phyloP scores from a whole-genome alignment of 208 protist species.

The Leishmania tarentolae region DNA sequence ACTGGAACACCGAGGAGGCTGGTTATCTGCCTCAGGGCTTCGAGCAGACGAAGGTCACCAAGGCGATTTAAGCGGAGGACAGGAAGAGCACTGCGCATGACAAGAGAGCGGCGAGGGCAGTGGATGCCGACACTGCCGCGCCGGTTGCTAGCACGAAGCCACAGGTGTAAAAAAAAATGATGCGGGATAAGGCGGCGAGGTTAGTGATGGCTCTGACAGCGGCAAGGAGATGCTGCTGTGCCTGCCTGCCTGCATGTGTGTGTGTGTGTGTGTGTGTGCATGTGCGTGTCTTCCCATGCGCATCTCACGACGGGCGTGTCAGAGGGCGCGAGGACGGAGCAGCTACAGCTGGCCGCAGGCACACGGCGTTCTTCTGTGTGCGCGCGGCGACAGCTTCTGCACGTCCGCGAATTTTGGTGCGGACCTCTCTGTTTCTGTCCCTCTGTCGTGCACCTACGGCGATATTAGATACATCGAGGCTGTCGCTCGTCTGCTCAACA shows the following conservation, averaged over 20 bases:
- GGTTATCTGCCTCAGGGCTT: conserved; percentile 81
- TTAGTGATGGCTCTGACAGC: background rate
- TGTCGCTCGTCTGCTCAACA: background rate
- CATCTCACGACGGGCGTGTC: background rate
- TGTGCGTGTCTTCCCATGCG: background rate
- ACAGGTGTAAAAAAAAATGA: background rate
- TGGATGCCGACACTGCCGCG: background rate
- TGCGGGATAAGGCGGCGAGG: background rate
- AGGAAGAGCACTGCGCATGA: background rate
- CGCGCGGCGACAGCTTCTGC: background rate
- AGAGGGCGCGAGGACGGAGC: background rate
- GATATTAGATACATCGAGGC: background rate
- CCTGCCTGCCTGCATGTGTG: background rate
- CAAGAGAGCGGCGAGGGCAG: background rate
- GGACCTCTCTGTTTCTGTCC: background rate
- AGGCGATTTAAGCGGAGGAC: conserved; percentile 42
- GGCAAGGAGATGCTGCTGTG: background rate
- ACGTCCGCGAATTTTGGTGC: background rate
- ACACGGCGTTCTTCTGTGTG: background rate
- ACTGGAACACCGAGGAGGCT: conserved; percentile 90
- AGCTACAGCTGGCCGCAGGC: background rate
- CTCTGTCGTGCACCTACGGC: background rate
- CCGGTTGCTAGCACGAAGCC: background rate
- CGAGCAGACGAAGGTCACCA: conserved; percentile 66
- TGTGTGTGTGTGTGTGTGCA: background rate